These are phyloP conservation scores for Mycena alexandri DNA, from an alignment of 768 basidiomycete genomes.

Conservation along the genomic window DNA sequence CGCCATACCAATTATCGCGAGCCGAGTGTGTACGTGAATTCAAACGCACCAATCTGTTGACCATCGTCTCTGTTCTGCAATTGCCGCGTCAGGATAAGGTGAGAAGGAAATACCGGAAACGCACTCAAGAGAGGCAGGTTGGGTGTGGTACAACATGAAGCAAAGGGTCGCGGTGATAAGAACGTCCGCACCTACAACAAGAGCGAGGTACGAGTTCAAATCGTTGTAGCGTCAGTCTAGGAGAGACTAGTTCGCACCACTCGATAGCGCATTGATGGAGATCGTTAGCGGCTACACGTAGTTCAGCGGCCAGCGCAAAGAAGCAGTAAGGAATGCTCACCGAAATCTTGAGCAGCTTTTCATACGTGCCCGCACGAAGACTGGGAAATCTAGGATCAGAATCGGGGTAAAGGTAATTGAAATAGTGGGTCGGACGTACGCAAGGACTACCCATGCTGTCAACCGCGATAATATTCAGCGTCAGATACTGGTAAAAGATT, in stretches of 20 bases:
- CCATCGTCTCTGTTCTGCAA: slow-evolving; percentile 60
- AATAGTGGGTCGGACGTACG: slow-evolving; percentile 46
- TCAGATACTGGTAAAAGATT: neutral
- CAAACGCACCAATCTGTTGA: slow-evolving; percentile 58
- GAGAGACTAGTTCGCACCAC: slow-evolving; percentile 39
- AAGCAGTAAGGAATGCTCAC: slow-evolving; percentile 41
- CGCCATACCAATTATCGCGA: neutral
- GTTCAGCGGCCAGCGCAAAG: neutral
- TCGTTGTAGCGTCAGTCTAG: too few species aligned
- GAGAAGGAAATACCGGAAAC: slow-evolving; percentile 8
- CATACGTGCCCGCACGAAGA: slow-evolving; percentile 54
- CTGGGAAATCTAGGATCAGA: slow-evolving; percentile 37
- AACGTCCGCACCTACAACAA: slow-evolving; percentile 49
- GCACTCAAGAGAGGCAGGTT: slow-evolving; percentile 67
- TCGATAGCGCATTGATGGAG: slow-evolving; percentile 64
- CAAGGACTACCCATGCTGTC: slow-evolving; percentile 56
- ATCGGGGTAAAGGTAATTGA: neutral
- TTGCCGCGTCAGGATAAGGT: slow-evolving; percentile 18
- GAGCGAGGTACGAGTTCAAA: too few species aligned
- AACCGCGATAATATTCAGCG: neutral
- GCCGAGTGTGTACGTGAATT: neutral
- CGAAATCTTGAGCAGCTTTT: slow-evolving; percentile 49
- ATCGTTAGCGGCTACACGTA: slow-evolving; percentile 58
- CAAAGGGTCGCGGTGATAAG: slow-evolving; percentile 64
- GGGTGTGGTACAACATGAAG: slow-evolving; percentile 57